A percentile compares a stretch with the other conserved stretches of the same genome.
Conservation (phyloP, 1,284 basidiomycete species). For the Ceratobasidium sp. region DNA sequence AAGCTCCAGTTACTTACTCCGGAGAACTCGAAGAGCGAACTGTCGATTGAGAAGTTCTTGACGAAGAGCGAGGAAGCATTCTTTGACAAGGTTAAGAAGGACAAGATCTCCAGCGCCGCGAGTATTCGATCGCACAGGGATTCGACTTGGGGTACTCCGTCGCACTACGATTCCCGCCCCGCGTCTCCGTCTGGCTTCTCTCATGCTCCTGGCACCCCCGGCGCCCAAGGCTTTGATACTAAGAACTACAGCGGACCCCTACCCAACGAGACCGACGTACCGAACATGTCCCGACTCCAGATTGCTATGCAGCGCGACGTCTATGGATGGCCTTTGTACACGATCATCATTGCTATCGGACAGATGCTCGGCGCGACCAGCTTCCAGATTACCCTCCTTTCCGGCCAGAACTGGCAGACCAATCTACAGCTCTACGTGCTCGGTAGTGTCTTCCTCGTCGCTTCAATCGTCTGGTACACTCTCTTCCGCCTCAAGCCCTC, state of each 20-base stretch:
- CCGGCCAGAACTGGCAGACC: slow-evolving; percentile 86
- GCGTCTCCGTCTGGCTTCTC: slow-evolving; percentile 67
- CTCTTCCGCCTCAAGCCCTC: slow-evolving; percentile 91
- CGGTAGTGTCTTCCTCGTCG: slow-evolving; percentile 85
- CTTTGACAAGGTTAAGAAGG: slow-evolving; percentile 89
- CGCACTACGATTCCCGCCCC: slow-evolving; percentile 80
- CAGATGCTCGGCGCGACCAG: slow-evolving; percentile 92
- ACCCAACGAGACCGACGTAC: slow-evolving; percentile 65
- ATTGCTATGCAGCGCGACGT: slow-evolving; percentile 83
- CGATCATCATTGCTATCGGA: slow-evolving; percentile 86
- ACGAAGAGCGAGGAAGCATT: slow-evolving; percentile 92
- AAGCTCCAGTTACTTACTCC: slow-evolving; percentile 83
- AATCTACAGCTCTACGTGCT: slow-evolving; percentile 90
- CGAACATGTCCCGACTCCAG: slow-evolving; percentile 83
- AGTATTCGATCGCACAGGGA: slow-evolving; percentile 84
- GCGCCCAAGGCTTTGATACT: slow-evolving; percentile 54
- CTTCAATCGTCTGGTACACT: slow-evolving; percentile 90
- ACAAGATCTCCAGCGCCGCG: slow-evolving; percentile 83
- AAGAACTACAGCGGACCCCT: slow-evolving; percentile 70
- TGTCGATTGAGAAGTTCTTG: slow-evolving; percentile 92
- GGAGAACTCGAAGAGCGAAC: slow-evolving; percentile 89
- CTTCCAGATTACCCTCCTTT: slow-evolving; percentile 91
- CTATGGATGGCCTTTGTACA: slow-evolving; percentile 89
- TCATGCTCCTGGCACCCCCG: slow-evolving; percentile 55
- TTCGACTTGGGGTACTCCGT: slow-evolving; percentile 81